Conservation (phyloP, 495 filamentous ascomycete species). For the Penicillium argentinense region DNA sequence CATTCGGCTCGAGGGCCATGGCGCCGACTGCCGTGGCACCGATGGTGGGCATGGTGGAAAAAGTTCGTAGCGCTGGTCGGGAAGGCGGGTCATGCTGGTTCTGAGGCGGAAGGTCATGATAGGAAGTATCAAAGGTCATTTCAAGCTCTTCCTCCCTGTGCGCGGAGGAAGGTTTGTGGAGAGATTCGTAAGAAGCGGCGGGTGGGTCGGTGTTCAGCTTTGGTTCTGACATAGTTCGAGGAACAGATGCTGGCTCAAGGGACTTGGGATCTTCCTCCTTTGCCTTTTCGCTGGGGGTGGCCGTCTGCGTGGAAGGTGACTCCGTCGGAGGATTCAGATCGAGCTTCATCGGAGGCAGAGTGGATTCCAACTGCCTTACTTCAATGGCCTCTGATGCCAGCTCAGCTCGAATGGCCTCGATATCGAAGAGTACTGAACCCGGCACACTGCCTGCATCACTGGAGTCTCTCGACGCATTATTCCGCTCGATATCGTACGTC, state of each 20-base stretch:
- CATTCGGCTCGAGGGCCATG: slow-evolving; percentile 63
- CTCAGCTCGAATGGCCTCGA: slow-evolving; percentile 89
- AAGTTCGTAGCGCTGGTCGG: slow-evolving; percentile 43
- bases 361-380: slow-evolving; percentile 81
- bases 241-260: slow-evolving; percentile 19
- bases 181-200: no score
- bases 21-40: slow-evolving; percentile 30
- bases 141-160: slow-evolving; percentile 52
- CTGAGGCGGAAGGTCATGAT: slow-evolving; percentile 38
- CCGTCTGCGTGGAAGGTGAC: slow-evolving; percentile 23
- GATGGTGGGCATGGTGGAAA: slow-evolving; percentile 36
- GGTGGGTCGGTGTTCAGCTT: slow-evolving; percentile 17
- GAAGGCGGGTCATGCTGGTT: slow-evolving; percentile 13
- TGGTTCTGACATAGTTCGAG: slow-evolving; percentile 37
- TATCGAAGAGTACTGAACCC: slow-evolving; percentile 78
- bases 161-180: slow-evolving; percentile 24
- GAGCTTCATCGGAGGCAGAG: slow-evolving; percentile 85
- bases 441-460: slow-evolving; percentile 27
- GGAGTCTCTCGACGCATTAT: slow-evolving; percentile 22
- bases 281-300: slow-evolving; percentile 38
- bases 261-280: slow-evolving; percentile 45
- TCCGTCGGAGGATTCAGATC: slow-evolving; percentile 47
- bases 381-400: slow-evolving; percentile 74
- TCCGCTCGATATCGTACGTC: slow-evolving; percentile 69
- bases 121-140: slow-evolving; percentile 74